phyloP scores from a whole-genome alignment of 768 basidiomycete species.

The Rhodosporidiobolus sp. region DNA sequence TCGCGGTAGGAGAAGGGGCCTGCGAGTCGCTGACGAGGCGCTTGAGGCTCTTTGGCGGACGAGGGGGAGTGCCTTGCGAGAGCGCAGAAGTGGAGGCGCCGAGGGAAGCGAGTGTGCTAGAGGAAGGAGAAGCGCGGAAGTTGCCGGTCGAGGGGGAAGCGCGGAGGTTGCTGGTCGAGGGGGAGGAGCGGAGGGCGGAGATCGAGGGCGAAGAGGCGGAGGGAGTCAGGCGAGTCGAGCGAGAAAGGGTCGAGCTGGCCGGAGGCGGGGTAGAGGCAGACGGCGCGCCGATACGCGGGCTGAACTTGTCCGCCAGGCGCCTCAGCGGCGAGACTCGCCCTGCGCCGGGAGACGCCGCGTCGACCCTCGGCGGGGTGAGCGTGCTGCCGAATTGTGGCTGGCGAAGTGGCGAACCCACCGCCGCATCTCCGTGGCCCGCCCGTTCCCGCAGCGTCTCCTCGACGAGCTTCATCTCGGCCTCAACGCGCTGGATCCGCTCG shows the following conservation, averaged over 20 bases:
- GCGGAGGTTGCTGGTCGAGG: background rate
- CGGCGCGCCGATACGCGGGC: slow-evolving; percentile 4
- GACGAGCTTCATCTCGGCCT: slow-evolving; percentile 63
- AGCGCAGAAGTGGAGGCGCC: background rate
- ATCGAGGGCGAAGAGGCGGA: background rate
- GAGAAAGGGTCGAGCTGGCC: background rate
- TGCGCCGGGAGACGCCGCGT: background rate
- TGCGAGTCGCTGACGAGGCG: slow-evolving; percentile 13
- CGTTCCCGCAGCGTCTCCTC: slow-evolving; percentile 25
- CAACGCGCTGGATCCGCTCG: slow-evolving; percentile 75
- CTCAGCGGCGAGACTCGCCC: slow-evolving; percentile 22
- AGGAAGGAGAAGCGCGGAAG: background rate
- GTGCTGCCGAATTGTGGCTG: background rate
- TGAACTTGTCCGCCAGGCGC: slow-evolving; percentile 30
- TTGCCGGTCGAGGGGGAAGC: background rate
- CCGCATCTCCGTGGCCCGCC: background rate
- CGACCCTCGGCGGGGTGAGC: slow-evolving; percentile 16
- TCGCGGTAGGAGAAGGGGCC: background rate
- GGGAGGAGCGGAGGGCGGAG: background rate
- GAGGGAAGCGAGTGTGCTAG: background rate
- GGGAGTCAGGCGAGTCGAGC: background rate
- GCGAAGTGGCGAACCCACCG: background rate
- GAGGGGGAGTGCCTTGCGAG: slow-evolving; percentile 9
- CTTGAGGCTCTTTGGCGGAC: slow-evolving; percentile 26
- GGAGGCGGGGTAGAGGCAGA: slow-evolving; percentile 5